A percentile compares a stretch with the other conserved stretches of the same genome.
phyloP scores from a whole-genome alignment of 305 asterid genomes.

The Lippia alba region DNA sequence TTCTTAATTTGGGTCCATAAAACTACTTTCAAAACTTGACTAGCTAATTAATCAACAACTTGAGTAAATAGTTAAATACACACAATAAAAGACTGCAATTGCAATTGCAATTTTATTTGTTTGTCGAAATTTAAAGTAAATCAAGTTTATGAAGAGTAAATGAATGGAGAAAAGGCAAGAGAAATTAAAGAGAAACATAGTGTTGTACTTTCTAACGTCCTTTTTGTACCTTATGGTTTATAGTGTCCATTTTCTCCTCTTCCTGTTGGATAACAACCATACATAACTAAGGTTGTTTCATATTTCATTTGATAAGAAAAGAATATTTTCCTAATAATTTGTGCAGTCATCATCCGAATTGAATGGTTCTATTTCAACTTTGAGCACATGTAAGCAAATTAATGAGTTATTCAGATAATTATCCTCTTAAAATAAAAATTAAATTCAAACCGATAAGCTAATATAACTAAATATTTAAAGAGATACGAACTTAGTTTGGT shows the following conservation, averaged over 20 bases:
- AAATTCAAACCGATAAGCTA: conserved; percentile 10
- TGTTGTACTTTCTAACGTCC: conserved; percentile 19
- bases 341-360: no score
- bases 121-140: no score
- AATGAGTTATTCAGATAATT: background rate
- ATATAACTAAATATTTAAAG: conserved; percentile 33
- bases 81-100: no score
- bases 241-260: conserved; percentile 9
- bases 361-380: conserved; percentile 22
- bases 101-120: no score
- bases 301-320: background rate
- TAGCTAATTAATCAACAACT: no score
- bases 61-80: no score
- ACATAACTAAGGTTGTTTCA: no score
- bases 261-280: no score
- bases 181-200: background rate
- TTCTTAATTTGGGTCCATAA: background rate
- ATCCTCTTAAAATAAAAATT: no score
- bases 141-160: no score
- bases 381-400: background rate
- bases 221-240: conserved; percentile 19
- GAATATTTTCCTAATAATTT: conserved; percentile 1
- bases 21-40: background rate
- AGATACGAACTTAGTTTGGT: conserved; percentile 6
- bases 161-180: no score